Evolutionary conservation across 306 rosid genomes (phyloP).

Genomic region (Cucumis melo): DNA sequence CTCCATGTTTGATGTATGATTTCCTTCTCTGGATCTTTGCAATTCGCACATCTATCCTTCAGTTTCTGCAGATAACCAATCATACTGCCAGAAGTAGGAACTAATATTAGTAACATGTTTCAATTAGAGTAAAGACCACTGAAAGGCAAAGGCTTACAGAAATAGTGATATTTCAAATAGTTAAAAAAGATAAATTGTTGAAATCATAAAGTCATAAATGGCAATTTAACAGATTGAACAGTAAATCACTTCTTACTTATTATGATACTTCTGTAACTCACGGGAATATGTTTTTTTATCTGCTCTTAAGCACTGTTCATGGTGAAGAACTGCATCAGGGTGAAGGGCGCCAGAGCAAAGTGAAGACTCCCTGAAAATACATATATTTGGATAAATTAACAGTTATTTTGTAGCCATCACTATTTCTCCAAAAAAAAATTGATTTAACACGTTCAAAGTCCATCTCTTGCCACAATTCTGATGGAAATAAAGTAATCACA

Average conservation of each 20-base stretch:
- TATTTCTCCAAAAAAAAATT: not conserved
- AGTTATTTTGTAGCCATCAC: slow-evolving; percentile 5
- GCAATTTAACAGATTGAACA: slow-evolving; percentile 3
- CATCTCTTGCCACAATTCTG: not conserved
- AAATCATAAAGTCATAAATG: not conserved
- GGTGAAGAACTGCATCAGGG: slow-evolving; percentile 55
- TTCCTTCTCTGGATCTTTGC: slow-evolving; percentile 73
- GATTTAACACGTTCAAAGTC: not conserved
- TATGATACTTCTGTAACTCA: slow-evolving; percentile 65
- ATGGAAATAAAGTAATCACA: not conserved
- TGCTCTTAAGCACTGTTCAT: slow-evolving; percentile 36
- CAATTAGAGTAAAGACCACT: not conserved
- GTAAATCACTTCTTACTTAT: slow-evolving; percentile 38
- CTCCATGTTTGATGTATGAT: slow-evolving; percentile 49
- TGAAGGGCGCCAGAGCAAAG: slow-evolving; percentile 79
- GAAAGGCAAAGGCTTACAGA: not conserved
- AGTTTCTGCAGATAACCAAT: slow-evolving; percentile 46
- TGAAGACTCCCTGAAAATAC: slow-evolving; percentile 65
- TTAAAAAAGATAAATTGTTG: not conserved
- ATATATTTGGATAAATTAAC: slow-evolving; percentile 18
- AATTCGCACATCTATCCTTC: slow-evolving; percentile 52
- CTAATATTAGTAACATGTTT: slow-evolving; percentile 4
- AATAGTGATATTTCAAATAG: not conserved
- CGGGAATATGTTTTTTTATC: slow-evolving; percentile 47
- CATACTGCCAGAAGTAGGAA: slow-evolving; percentile 53